phyloP scores from a whole-genome alignment of 169 alveolate genomes.

The Pseudocohnilembus persalinus region DNA sequence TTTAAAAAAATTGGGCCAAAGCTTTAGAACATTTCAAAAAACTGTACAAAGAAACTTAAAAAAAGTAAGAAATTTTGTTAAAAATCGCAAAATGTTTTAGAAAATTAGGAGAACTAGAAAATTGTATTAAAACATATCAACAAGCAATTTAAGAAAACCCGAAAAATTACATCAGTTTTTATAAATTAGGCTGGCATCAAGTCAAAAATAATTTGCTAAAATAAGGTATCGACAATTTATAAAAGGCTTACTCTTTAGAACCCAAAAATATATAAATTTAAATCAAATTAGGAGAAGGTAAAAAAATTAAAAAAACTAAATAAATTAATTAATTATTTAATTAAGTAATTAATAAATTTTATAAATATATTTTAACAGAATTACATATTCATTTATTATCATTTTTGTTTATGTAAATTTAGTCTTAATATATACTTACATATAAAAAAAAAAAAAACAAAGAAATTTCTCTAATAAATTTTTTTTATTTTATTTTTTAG shows the following conservation, averaged over 20 bases:
- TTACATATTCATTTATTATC: too few species aligned
- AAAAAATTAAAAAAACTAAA: neutral
- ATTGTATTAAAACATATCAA: conserved; percentile 40
- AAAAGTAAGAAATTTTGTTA: conserved; percentile 39
- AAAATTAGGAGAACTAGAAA: conserved; percentile 44
- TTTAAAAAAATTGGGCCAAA: conserved; percentile 36
- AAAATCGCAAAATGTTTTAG: conserved; percentile 57
- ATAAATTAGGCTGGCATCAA: conserved; percentile 67
- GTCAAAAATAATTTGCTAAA: conserved; percentile 39
- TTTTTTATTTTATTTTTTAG: too few species aligned
- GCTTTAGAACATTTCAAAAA: conserved; percentile 51
- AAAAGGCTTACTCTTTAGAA: conserved; percentile 49
- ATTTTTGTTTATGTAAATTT: too few species aligned
- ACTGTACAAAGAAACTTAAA: conserved; percentile 27
- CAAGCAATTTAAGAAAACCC: conserved; percentile 49
- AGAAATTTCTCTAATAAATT: too few species aligned
- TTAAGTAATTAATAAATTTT: too few species aligned
- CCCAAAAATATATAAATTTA: conserved; percentile 53
- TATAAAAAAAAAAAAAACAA: too few species aligned
- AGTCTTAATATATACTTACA: too few species aligned
- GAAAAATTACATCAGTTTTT: conserved; percentile 45
- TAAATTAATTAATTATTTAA: neutral
- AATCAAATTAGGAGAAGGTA: conserved; percentile 63
- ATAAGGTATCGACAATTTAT: conserved; percentile 60
- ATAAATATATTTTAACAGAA: too few species aligned